Base-by-base conservation (phyloP, 495 filamentous ascomycete species). In the Penicillium longicatenatum region DNA sequence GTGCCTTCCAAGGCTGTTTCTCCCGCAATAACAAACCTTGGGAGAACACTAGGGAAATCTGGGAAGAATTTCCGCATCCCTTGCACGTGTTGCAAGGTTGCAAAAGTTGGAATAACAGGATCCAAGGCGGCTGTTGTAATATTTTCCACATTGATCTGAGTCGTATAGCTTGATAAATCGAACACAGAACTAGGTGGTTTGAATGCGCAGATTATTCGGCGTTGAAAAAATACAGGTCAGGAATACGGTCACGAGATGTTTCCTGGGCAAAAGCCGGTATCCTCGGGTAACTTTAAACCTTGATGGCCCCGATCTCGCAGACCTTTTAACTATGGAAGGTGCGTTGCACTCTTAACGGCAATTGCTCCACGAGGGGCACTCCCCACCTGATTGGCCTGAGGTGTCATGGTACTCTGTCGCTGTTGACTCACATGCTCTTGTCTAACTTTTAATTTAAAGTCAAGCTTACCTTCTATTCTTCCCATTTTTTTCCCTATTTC, bases 221-320 rank as follows among this genome's bases (percentile, higher is more conserved):
- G 26, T 26, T 26, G 31, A 14, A 35, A 14, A 1, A 35, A 44
- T 22, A 44, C 41, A 33, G 0, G 6, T 17, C 3, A 30, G 1
- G 16, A 48, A 49, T 49, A 49, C 46, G 24, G 20, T 22, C 31
- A 35, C 26, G 26, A 26, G 9, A 35, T 11, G 31, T 39, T 39
- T 39, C 37, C 37, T 4, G 5, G 6, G 35, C 14, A 6, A 16
- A 39, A 46, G 45, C 48, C 14, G 50, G 50, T 52, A 52, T 52
- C 50, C 50, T 52, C 50, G 50, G 50, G 50, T 52, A 52, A 52
- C 50, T 52, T 52, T 29, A n/a, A 41, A 35, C 10, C 29, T 30
- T 35, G 21, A 39, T 51, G n/a, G 30, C 26, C 43, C 43, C 43
- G 43, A 51, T 22, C 33, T 51, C 31, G 31, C 30, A 33, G 26